Conservation (phyloP, 305 asterid genomes). For the Fraxinus sp. region DNA sequence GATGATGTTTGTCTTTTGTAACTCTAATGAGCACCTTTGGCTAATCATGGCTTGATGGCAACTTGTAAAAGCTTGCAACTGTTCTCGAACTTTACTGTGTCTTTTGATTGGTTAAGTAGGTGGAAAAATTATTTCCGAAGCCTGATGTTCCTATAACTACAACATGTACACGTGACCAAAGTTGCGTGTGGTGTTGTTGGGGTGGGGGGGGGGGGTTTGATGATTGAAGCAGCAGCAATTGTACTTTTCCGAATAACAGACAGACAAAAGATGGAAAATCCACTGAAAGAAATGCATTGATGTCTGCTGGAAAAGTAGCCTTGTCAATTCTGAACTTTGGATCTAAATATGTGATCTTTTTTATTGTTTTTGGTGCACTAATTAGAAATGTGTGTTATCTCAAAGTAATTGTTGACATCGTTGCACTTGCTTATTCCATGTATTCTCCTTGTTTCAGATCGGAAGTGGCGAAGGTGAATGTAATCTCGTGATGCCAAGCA, state of each 20-base stretch:
- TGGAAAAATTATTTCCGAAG: background rate
- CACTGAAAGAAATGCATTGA: background rate
- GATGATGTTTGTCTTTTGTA: background rate
- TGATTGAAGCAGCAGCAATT: background rate
- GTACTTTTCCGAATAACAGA: background rate
- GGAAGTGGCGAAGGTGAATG: conserved; percentile 73
- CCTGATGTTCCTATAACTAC: background rate
- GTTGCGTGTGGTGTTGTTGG: background rate
- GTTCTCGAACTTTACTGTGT: background rate
- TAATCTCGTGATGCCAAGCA: conserved; percentile 20
- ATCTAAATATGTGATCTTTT: background rate
- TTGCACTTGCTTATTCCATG: conserved; percentile 8
- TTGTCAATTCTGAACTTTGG: background rate
- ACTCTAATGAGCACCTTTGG: background rate
- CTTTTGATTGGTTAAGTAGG: background rate
- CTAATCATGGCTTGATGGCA: background rate
- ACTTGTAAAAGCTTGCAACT: background rate
- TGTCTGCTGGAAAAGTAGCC: background rate
- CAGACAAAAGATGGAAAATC: background rate
- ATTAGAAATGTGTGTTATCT: background rate
- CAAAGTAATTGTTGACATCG: background rate
- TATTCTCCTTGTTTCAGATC: conserved; percentile 46
- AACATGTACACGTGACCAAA: background rate
- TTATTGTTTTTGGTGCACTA: background rate
- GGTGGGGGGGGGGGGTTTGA: background rate